Percentiles rank a stretch among this genome's conserved stretches.
Evolutionary conservation across 2,329 filamentous ascomycete genomes (phyloP).

Genomic region (Podosphaera xanthii): DNA sequence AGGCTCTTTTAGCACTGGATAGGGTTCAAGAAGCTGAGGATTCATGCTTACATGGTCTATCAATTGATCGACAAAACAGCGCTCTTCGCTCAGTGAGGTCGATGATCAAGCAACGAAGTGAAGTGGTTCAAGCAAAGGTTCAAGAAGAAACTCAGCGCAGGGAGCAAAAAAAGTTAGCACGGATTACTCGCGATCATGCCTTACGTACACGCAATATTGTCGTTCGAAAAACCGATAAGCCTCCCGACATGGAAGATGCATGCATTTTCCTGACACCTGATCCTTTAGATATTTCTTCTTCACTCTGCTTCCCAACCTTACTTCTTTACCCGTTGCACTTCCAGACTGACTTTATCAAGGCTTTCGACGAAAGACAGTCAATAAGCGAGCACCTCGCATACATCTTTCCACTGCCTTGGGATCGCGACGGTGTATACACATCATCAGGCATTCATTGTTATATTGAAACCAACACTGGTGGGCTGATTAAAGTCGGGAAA

Average conservation of each 20-base stretch:
- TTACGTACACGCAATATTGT: constrained; percentile 47
- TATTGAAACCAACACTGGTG: constrained; percentile 60
- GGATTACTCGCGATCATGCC: constrained; percentile 38
- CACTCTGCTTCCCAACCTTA: constrained; percentile 54
- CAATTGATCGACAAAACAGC: constrained; percentile 46
- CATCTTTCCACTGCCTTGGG: constrained; percentile 79
- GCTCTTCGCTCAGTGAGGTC: constrained; percentile 36
- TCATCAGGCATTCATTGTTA: constrained; percentile 55
- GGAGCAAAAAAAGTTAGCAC: constrained; percentile 31
- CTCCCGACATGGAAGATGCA: constrained; percentile 78
- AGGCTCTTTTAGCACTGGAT: constrained; percentile 56
- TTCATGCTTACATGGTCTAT: constrained; percentile 49
- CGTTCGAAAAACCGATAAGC: constrained; percentile 39
- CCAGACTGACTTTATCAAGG: constrained; percentile 80
- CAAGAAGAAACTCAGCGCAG: constrained; percentile 31
- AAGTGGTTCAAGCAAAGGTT: constrained; percentile 30
- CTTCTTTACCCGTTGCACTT: constrained; percentile 65
- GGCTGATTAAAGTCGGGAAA: constrained; percentile 74
- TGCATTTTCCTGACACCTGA: constrained; percentile 45
- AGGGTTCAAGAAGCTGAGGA: constrained; percentile 63
- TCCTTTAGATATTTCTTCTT: constrained; percentile 47
- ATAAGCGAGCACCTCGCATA: constrained; percentile 62
- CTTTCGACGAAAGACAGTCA: constrained; percentile 54
- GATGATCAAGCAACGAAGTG: constrained; percentile 38
- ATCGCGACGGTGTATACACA: constrained; percentile 42